Conservation (phyloP, 495 filamentous ascomycete genomes). For the Xylaria palmicola region DNA sequence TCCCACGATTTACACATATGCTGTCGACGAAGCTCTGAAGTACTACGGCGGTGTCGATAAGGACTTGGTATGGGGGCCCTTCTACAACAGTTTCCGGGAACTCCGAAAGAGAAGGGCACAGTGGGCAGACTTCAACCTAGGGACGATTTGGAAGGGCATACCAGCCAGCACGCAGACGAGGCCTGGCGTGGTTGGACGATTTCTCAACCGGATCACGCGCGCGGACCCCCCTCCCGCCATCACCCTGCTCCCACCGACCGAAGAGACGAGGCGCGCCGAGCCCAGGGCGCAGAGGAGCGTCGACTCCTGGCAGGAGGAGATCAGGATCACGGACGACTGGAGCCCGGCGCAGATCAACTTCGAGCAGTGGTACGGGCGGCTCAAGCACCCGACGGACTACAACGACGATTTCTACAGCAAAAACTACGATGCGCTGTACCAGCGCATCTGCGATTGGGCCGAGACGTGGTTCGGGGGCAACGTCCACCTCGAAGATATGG, state of each 20-base stretch:
- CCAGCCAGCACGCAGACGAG: constrained; percentile 13
- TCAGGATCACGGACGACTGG: not conserved
- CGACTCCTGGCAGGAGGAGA: not conserved
- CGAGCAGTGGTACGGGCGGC: constrained; percentile 3
- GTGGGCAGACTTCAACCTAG: constrained; percentile 3
- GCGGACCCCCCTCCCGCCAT: not conserved
- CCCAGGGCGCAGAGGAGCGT: not conserved
- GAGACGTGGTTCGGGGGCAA: constrained; percentile 21
- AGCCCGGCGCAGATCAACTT: constrained; percentile 27
- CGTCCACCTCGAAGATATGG: constrained; percentile 6
- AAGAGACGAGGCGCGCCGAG: not conserved
- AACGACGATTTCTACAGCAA: constrained; percentile 21
- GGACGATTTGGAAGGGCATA: constrained; percentile 19
- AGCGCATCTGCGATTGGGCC: constrained; percentile 13
- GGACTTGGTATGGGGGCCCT: constrained; percentile 25
- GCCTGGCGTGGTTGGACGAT: not conserved
- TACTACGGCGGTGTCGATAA: constrained; percentile 9
- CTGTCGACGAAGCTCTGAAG: constrained; percentile 3
- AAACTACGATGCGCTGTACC: constrained; percentile 21
- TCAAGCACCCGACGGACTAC: constrained; percentile 23
- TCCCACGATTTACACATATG: constrained; percentile 5
- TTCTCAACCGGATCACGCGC: not conserved
- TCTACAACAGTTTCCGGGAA: constrained; percentile 16
- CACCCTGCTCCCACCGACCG: not conserved
- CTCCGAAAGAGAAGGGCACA: constrained; percentile 7